Evolutionary conservation across 352 stramenopile species (phyloP), one percentile per base, ranked within the genome.

Genomic region (Phytophthora palmivora): DNA sequence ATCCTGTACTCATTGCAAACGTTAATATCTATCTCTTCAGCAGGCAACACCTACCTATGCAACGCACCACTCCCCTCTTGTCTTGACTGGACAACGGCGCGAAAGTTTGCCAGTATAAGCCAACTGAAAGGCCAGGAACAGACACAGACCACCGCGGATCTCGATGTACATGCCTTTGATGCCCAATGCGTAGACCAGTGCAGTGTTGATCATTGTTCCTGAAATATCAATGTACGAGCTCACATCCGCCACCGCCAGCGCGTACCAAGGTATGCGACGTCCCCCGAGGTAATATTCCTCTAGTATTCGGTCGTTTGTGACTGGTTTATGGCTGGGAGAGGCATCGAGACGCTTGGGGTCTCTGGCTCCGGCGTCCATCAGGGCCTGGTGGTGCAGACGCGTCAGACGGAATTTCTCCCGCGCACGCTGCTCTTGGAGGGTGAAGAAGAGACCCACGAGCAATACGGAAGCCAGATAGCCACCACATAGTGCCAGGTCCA

Each of bases 181-280:
- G n/a, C 85, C 85, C 26, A 94, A 65, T 22, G 85, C 85, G 51
- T 94, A 94, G 47, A 94, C 72, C 15, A 94, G 58, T 56, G 81
- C 85, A 38, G 82, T 92, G 63, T 94, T 93, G 74, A 93, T 93
- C 82, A 93, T 93, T 6, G 84, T 93, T 1, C 84, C 82, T 3
- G 80, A 89, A 49, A 94, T 92, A 67, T 94, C 85, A 46, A 94
- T 94, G 61, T 94, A 94, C 51, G 80, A 91, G 67, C 82, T 92
- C 50, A 94, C 85, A 58, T 94, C 84, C 0, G 84, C 84, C 36
- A 93, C 67, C 7, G 78, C 84, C 15, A 93, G 65, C 19, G 81
- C 81, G 69, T 84, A 91, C 82, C 84, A 91, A 11, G 82, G 76
- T 46, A 93, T 88, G 24, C 71, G 72, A 4, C 80, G 72, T 16